These are phyloP conservation scores for Telopea speciosissima DNA, from an alignment of 177 flowering plant species.

Conservation along the genomic window DNA sequence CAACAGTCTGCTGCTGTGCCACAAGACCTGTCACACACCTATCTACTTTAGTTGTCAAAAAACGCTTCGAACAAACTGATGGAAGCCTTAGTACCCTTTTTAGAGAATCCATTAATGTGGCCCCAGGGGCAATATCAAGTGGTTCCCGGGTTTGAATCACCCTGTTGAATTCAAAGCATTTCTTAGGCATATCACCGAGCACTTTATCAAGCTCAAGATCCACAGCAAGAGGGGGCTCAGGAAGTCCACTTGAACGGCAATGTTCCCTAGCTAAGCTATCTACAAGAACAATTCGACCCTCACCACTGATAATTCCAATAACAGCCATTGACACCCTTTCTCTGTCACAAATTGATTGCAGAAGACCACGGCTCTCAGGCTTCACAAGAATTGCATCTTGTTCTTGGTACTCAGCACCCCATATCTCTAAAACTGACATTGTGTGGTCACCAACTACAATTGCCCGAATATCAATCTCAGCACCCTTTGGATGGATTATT, in stretches of 20 bases:
- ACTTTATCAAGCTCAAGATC: slow-evolving; percentile 93
- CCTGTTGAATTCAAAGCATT: slow-evolving; percentile 64
- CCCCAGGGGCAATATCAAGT: slow-evolving; percentile 82
- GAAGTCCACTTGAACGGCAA: slow-evolving; percentile 41
- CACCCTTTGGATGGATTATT: slow-evolving; percentile 87
- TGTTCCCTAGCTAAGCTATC: slow-evolving; percentile 51
- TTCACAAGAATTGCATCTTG: slow-evolving; percentile 89
- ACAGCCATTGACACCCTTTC: slow-evolving; percentile 90
- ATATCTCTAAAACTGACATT: slow-evolving; percentile 88
- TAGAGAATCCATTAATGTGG: slow-evolving; percentile 59
- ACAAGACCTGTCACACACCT: slow-evolving; percentile 96
- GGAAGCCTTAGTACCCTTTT: slow-evolving; percentile 85
- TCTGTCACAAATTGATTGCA: slow-evolving; percentile 66
- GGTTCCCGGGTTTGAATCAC: slow-evolving; percentile 39
- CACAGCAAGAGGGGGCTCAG: slow-evolving; percentile 70
- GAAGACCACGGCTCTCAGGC: slow-evolving; percentile 56
- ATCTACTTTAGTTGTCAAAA: slow-evolving; percentile 86
- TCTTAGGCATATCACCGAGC: slow-evolving; percentile 92
- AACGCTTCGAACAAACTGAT: slow-evolving; percentile 85
- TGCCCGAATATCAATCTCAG: slow-evolving; percentile 75
- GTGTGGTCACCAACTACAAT: slow-evolving; percentile 86
- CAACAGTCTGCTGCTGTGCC: slow-evolving; percentile 95
- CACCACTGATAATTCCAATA: slow-evolving; percentile 74
- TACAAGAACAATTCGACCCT: slow-evolving; percentile 59
- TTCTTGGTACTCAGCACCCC: slow-evolving; percentile 98